These are phyloP conservation scores for Metschnikowia matae DNA, from an alignment of 805 yeast genomes.

Conservation along the genomic window DNA sequence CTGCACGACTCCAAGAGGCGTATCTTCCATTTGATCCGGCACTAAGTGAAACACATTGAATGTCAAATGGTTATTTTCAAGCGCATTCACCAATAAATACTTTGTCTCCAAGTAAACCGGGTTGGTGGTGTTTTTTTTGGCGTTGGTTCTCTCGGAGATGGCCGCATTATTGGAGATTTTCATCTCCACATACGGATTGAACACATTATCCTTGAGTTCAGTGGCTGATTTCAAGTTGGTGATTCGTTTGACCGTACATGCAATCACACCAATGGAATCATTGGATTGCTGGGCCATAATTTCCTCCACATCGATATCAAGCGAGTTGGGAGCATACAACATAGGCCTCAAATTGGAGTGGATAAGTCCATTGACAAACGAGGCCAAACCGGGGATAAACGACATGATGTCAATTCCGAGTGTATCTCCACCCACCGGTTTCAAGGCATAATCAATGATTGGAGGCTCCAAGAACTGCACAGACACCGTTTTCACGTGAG, in stretches of 20 bases:
- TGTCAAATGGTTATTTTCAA: conserved; percentile 52
- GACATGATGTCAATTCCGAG: conserved; percentile 83
- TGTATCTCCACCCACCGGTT: conserved; percentile 89
- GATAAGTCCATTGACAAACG: conserved; percentile 65
- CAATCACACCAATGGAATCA: conserved; percentile 68
- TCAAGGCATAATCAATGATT: conserved; percentile 69
- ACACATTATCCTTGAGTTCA: conserved; percentile 36
- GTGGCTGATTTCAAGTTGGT: conserved; percentile 41
- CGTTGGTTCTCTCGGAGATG: conserved; percentile 50
- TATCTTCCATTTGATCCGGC: conserved; percentile 52
- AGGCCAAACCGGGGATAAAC: conserved; percentile 71
- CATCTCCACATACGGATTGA: conserved; percentile 55
- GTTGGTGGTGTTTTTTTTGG: conserved; percentile 50
- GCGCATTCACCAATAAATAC: conserved; percentile 50
- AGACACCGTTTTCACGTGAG: conserved; percentile 72
- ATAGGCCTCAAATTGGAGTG: conserved; percentile 71
- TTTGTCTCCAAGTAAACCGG: conserved; percentile 69
- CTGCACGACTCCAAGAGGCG: conserved; percentile 42
- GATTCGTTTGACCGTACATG: conserved; percentile 57
- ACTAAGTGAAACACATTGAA: conserved; percentile 52
- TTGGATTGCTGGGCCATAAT: conserved; percentile 58
- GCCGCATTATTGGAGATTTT: conserved; percentile 36
- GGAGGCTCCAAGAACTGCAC: conserved; percentile 76
- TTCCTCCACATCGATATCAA: conserved; percentile 72
- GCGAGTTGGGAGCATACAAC: conserved; percentile 77